Conservation (phyloP, 2,329 filamentous ascomycete species). For the Penicillium concentricum region DNA sequence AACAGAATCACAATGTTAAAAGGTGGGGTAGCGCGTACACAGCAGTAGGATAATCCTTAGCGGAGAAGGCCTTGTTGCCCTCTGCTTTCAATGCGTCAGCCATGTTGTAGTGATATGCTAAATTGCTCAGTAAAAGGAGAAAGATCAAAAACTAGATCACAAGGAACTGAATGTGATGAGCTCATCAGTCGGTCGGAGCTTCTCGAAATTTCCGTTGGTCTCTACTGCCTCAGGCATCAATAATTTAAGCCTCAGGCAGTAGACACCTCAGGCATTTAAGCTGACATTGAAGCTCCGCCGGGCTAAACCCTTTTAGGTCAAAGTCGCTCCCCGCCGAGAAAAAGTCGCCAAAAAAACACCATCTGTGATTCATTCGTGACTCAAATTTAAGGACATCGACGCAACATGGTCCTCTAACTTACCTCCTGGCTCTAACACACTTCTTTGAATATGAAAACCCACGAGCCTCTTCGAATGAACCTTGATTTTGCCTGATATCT, state of each 20-base stretch:
- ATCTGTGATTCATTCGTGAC: conserved; percentile 18
- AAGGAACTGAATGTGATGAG: conserved; percentile 1
- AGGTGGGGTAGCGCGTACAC: conserved; percentile 64
- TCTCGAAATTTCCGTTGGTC: conserved; percentile 47
- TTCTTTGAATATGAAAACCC: conserved; percentile 35
- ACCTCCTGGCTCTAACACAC: conserved; percentile 14
- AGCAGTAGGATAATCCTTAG: conserved; percentile 94
- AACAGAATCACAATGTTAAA: background rate
- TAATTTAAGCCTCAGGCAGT: background rate
- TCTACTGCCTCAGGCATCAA: conserved; percentile 26
- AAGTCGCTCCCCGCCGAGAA: conserved; percentile 26
- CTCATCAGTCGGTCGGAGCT: conserved; percentile 31
- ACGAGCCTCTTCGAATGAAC: conserved; percentile 31
- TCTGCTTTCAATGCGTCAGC: conserved; percentile 88
- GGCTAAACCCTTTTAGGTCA: conserved; percentile 20
- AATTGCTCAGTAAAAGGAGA: background rate
- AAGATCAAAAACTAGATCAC: conserved; percentile 10
- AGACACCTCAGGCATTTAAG: conserved; percentile 6
- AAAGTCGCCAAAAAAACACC: conserved; percentile 31
- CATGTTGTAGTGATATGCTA: conserved; percentile 46
- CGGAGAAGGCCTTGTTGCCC: conserved; percentile 97
- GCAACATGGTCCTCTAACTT: conserved; percentile 21
- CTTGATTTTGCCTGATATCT: conserved; percentile 21
- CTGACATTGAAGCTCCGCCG: conserved; percentile 5
- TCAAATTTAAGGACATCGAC: conserved; percentile 8